phyloP scores from a whole-genome alignment of 139 green algal genomes.

The Chara braunii region DNA sequence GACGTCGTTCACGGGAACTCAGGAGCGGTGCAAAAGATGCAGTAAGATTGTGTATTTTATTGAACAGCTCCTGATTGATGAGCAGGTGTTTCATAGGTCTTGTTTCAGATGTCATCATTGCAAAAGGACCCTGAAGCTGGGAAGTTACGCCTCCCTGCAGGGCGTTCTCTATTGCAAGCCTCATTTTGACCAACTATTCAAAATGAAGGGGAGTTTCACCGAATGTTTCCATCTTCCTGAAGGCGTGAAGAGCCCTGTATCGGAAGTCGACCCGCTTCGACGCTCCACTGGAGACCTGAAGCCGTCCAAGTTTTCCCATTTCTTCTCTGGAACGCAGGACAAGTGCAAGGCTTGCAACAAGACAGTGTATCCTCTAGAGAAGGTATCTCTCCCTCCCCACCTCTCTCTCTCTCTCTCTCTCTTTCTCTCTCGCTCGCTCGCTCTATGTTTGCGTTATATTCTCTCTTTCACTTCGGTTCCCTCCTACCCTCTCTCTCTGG shows the following conservation, averaged over 20 bases:
- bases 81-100: slow-evolving; percentile 27
- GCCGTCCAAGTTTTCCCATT: too few species aligned
- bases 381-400: too few species aligned
- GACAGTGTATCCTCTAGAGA: slow-evolving; percentile 36
- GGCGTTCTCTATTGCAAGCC: slow-evolving; percentile 38
- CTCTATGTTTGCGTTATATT: too few species aligned
- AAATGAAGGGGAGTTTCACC: slow-evolving; percentile 24
- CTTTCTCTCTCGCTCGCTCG: too few species aligned
- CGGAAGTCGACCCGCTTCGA: too few species aligned
- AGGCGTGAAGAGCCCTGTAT: too few species aligned
- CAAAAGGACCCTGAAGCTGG: slow-evolving; percentile 28
- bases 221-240: too few species aligned
- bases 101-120: slow-evolving; percentile 37
- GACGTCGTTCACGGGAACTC: slow-evolving; percentile 22
- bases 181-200: slow-evolving; percentile 37
- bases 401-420: too few species aligned
- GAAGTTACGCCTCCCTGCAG: slow-evolving; percentile 26
- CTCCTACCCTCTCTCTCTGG: too few species aligned
- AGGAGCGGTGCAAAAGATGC: slow-evolving; percentile 28
- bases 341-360: slow-evolving; percentile 34
- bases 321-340: slow-evolving; percentile 32
- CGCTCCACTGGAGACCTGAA: too few species aligned
- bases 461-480: too few species aligned
- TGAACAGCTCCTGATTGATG: slow-evolving; percentile 23
- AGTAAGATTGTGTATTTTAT: slow-evolving; percentile 32